A percentile compares a stretch with the other conserved stretches of the same genome.
These are phyloP conservation scores for Aspergillus pseudotamarii DNA, from an alignment of 2,329 filamentous ascomycete species.

Conservation along the genomic window DNA sequence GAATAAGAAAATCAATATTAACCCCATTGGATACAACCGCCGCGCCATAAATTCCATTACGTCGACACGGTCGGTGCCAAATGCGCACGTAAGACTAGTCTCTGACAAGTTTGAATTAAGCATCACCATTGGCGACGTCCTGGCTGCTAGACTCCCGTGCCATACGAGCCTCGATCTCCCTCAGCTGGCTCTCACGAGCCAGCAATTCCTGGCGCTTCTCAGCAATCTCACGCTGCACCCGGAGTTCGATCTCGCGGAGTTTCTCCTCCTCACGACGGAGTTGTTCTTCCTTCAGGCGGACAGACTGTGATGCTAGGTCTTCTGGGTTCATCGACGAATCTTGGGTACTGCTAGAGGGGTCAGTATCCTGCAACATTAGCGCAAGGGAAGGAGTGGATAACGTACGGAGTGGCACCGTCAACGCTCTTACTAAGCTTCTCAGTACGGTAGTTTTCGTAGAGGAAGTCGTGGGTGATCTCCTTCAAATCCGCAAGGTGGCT, in stretches of 20 bases:
- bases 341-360: conserved; percentile 48
- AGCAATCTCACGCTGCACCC: conserved; percentile 99
- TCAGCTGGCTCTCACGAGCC: conserved; percentile 95
- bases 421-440: conserved; percentile 99
- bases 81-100: conserved; percentile 29
- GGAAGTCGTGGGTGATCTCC: conserved; percentile 99
- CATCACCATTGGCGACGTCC: conserved; percentile 40
- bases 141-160: conserved; percentile 71
- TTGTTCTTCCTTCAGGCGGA: conserved; percentile 99
- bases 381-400: conserved; percentile 34
- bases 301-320: conserved; percentile 93
- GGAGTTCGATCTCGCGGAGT: conserved; percentile 97
- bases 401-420: conserved; percentile 84
- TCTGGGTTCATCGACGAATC: conserved; percentile 97
- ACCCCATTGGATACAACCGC: conserved; percentile 40
- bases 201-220: conserved; percentile 98
- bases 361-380: conserved; percentile 14
- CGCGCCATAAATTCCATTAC: conserved; percentile 39
- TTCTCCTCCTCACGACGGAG: conserved; percentile 99
- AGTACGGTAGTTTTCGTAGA: conserved; percentile 99
- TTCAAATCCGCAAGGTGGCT: conserved; percentile 97
- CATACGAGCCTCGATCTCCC: conserved; percentile 98
- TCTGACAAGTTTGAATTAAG: conserved; percentile 34
- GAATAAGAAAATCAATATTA: conserved; percentile 45
- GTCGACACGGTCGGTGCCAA: conserved; percentile 39